Base-by-base conservation (phyloP, 2,329 filamentous ascomycete species). In the Eurotiales sp. region DNA sequence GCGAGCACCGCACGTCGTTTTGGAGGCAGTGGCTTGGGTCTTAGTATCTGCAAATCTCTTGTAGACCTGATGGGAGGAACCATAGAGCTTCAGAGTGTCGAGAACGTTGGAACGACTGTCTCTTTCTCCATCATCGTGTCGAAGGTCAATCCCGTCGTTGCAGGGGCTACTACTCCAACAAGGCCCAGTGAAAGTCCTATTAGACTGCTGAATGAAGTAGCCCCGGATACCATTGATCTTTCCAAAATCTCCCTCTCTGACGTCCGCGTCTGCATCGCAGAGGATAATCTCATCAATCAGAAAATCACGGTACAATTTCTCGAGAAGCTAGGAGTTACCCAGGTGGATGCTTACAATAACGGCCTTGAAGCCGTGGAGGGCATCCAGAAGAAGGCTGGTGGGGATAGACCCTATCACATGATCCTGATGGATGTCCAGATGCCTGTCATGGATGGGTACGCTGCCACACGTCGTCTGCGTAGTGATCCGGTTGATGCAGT, bases 371-470 rank as follows among this genome's bases (percentile, higher is more conserved):
- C 91, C 0, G 87, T 96, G 11, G 88, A 95, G 61, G 91, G 89
- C 0, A 73, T 96, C 12, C 84, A 86, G 7, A 75, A 81, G 44
- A 87, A 85, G 56, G 86, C 86, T 3, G 77, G 74, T 41, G 85
- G 88, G 55, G 86, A 85, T 1, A 76, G 76, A 11, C 91, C 90
- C 0, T 96, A 95, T 71, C 90, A 96, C 62, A 80, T 96, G 25
- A 85, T 95, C 34, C 79, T 96, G 37, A 96, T 96, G 91, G 91
- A 96, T 66, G 89, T 95, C 3, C 90, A 96, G 71, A 96, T 96
- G 91, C 91, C 91, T 0, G 84, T 95, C 3, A 80, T 95, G 8
- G 91, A 96, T 66, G 91, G 91, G 4, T 96, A 96, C 65, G 88
- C 95, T 68, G 90, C 91, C 1, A 96, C 91, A 0, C 86, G 87